Evolutionary conservation across 2,329 filamentous ascomycete species (phyloP), one percentile per base, ranked within the genome.

Genomic region (Moelleriella libera): DNA sequence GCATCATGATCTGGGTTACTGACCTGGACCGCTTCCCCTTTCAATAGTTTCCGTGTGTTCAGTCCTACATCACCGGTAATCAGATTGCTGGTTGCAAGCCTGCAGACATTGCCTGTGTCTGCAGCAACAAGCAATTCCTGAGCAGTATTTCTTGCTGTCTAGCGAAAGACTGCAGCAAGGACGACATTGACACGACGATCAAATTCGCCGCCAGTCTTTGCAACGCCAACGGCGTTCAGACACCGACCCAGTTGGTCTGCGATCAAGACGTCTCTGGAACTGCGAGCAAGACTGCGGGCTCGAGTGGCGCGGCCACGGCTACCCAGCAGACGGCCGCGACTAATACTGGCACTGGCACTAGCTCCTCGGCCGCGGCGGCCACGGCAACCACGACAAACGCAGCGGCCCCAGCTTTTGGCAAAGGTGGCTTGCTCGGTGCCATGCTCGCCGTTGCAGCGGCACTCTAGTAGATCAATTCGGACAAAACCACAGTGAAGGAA

Each of bases 121-220:
- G 68, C 61, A 57, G 54, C 55, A 68, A 68, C 60, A 44, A 53
- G 44, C 47, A 59, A 42, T 69, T 70, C 61, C 58, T 70, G 48
- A 51, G 55, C 51, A 54, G 53, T 51, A 67, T 70, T 44, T 64
- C 67, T 46, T 70, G 68, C 62, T 70, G 68, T 53, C 58, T 70
- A 45, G 55, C 56, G 41, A 54, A 56, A 34, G 52, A 51, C 43
- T 70, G 68, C 57, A 54, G 59, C 52, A 41, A 51, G 8, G 45
- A 53, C 5, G 64, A 63, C 39, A 61, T 65, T 51, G 50, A 56
- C 1, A 50, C 52, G 1, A 64, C 68, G 45, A 60, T 70, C 50
- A 47, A 55, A 42, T 68, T 59, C 53, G 68, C 68, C 46, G 53
- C 57, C 44, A 51, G 60, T 52, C 61, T 70, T 49, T 70, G 68